These are phyloP conservation scores for Cyphellophora attinorum DNA, from an alignment of 2,329 filamentous ascomycete species.

Conservation along the genomic window DNA sequence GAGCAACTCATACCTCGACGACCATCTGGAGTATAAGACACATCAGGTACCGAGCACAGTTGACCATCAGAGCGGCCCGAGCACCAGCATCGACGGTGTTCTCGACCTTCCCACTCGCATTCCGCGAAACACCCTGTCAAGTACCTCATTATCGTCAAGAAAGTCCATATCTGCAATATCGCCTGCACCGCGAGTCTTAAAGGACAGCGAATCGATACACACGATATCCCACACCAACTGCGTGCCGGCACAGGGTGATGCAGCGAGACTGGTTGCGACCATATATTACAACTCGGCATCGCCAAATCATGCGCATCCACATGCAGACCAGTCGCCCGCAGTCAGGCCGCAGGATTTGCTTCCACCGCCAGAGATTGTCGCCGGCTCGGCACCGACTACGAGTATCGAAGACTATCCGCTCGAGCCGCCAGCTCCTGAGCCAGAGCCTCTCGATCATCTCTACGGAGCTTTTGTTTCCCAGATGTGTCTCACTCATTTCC, in stretches of 20 bases:
- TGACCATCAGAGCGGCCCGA: constrained; percentile 8
- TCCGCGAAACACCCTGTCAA: constrained; percentile 12
- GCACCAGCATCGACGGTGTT: constrained; percentile 19
- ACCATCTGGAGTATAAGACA: constrained; percentile 37
- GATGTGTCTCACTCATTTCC: constrained; percentile 46
- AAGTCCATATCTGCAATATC: constrained; percentile 16
- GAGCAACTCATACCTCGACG: constrained; percentile 34
- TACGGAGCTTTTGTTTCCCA: constrained; percentile 47
- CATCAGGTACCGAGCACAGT: too few relatives aligned
- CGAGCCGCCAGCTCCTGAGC: constrained; percentile 44
- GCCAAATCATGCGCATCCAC: constrained; percentile 35
- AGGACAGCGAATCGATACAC: constrained; percentile 36
- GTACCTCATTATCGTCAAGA: constrained; percentile 13
- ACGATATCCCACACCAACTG: constrained; percentile 35
- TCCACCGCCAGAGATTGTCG: constrained; percentile 30
- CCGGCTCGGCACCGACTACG: constrained; percentile 40
- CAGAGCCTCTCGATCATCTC: constrained; percentile 45
- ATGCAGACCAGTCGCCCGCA: constrained; percentile 36
- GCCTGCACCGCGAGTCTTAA: constrained; percentile 21
- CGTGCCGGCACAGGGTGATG: constrained; percentile 28
- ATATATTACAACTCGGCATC: constrained; percentile 38
- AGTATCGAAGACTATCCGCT: constrained; percentile 44
- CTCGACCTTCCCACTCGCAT: constrained; percentile 13
- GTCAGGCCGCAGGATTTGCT: constrained; percentile 26
- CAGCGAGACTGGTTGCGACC: constrained; percentile 36